A percentile compares a stretch with the other conserved stretches of the same genome.
Evolutionary conservation across 2,329 filamentous ascomycete species (phyloP).

Genomic region (Hymenoscyphus fructigenus): DNA sequence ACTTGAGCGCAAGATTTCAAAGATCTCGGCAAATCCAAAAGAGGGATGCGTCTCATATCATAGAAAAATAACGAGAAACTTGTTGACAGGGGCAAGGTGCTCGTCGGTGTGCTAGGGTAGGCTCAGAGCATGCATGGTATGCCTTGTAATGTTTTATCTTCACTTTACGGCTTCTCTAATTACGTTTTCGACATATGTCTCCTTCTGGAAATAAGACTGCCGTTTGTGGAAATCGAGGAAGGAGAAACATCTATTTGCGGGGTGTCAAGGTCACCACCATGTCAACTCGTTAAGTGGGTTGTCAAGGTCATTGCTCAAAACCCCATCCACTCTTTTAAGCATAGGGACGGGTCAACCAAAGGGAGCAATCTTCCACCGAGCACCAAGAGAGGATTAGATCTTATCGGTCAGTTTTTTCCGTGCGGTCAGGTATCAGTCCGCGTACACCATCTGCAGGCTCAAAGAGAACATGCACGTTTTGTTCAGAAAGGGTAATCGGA

Average conservation of each 20-base stretch:
- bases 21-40: too few species aligned
- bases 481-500: not conserved
- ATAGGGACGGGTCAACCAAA: not conserved
- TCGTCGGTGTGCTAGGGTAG: too few species aligned
- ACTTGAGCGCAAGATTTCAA: too few species aligned
- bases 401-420: not conserved
- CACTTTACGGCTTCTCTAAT: not conserved
- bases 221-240: not conserved
- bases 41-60: too few species aligned
- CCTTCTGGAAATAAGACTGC: not conserved
- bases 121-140: too few species aligned
- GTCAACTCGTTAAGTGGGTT: not conserved
- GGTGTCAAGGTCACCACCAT: not conserved
- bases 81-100: too few species aligned
- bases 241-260: not conserved
- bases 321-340: not conserved
- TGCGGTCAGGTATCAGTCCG: constrained; percentile 1
- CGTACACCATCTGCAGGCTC: not conserved
- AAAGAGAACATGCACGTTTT: not conserved
- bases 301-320: not conserved
- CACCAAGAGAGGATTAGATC: not conserved
- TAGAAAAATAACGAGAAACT: too few species aligned
- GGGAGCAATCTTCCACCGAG: not conserved
- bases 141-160: not conserved
- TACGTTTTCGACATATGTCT: not conserved